Conservation (phyloP, 176 grass and related monocot genomes). For the Eremochloa ophiuroides region DNA sequence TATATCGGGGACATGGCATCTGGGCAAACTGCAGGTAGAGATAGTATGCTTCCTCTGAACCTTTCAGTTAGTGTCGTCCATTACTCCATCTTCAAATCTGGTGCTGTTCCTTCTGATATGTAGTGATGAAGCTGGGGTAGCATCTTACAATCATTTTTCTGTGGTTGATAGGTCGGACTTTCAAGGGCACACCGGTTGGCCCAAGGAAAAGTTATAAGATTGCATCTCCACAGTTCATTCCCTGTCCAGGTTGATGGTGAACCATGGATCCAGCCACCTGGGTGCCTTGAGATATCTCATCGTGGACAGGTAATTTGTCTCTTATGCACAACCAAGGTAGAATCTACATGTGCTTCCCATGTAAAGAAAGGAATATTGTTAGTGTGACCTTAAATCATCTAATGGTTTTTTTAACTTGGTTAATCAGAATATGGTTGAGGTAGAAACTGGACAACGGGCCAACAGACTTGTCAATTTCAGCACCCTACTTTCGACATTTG, state of each 20-base stretch:
- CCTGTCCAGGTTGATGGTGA: slow-evolving; percentile 98
- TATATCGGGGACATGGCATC: slow-evolving; percentile 93
- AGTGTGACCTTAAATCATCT: not conserved
- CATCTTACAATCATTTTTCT: not conserved
- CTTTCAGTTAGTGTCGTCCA: not conserved
- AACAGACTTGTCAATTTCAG: not conserved
- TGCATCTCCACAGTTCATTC: slow-evolving; percentile 81
- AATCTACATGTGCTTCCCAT: not conserved
- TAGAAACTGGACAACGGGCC: not conserved
- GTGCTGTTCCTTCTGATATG: not conserved
- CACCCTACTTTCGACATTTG: not conserved
- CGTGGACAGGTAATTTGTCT: slow-evolving; percentile 62
- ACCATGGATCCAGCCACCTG: slow-evolving; percentile 91
- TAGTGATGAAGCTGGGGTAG: not conserved
- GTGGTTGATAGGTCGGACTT: slow-evolving; percentile 72
- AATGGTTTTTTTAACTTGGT: not conserved
- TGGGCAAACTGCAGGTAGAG: slow-evolving; percentile 92
- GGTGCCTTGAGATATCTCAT: slow-evolving; percentile 86
- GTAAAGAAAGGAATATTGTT: not conserved
- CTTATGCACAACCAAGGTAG: not conserved
- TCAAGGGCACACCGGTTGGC: slow-evolving; percentile 77
- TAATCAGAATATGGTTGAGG: not conserved
- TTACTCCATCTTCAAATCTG: not conserved
- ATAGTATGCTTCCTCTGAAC: not conserved
- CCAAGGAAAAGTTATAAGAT: slow-evolving; percentile 80